Evolutionary conservation across 495 filamentous ascomycete species (phyloP).

Genomic region (Staphylotrichum longicolle): DNA sequence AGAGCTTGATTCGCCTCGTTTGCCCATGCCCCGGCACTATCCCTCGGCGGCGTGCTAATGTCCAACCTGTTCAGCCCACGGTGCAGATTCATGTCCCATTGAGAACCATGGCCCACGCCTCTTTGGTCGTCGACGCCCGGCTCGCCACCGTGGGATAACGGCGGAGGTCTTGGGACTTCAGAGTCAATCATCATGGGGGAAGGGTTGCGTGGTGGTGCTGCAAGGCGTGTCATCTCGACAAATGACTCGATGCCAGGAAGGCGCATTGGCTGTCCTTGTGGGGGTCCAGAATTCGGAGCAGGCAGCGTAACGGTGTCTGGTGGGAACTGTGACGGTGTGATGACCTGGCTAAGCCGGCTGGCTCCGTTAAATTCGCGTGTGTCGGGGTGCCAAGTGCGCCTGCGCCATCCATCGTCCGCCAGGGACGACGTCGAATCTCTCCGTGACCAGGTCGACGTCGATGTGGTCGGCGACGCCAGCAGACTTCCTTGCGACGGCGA

Average conservation of each 20-base stretch:
- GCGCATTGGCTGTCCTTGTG: constrained; percentile 48
- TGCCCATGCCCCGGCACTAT: constrained; percentile 53
- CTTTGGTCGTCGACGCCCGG: constrained; percentile 55
- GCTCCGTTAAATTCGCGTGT: constrained; percentile 53
- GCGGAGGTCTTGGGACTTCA: constrained; percentile 41
- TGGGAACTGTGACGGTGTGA: constrained; percentile 61
- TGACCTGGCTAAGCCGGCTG: constrained; percentile 50
- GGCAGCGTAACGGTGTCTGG: constrained; percentile 52
- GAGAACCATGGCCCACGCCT: constrained; percentile 50
- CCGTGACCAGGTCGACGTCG: constrained; percentile 61
- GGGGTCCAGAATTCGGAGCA: constrained; percentile 42
- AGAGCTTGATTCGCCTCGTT: constrained; percentile 50
- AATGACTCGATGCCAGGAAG: constrained; percentile 91
- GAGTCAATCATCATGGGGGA: constrained; percentile 71
- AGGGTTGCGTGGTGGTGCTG: constrained; percentile 60
- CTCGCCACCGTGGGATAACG: constrained; percentile 43
- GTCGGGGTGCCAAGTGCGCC: constrained; percentile 88
- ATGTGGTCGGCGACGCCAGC: constrained; percentile 67
- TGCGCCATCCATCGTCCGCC: constrained; percentile 71
- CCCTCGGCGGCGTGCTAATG: constrained; percentile 58
- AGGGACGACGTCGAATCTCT: constrained; percentile 58
- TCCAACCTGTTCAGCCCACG: constrained; percentile 71
- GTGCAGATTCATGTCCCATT: constrained; percentile 77
- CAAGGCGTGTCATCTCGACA: constrained; percentile 62
- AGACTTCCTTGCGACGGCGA: constrained; percentile 55